phyloP scores from a whole-genome alignment of 2,329 filamentous ascomycete species.

The Colletotrichum simmondsii region DNA sequence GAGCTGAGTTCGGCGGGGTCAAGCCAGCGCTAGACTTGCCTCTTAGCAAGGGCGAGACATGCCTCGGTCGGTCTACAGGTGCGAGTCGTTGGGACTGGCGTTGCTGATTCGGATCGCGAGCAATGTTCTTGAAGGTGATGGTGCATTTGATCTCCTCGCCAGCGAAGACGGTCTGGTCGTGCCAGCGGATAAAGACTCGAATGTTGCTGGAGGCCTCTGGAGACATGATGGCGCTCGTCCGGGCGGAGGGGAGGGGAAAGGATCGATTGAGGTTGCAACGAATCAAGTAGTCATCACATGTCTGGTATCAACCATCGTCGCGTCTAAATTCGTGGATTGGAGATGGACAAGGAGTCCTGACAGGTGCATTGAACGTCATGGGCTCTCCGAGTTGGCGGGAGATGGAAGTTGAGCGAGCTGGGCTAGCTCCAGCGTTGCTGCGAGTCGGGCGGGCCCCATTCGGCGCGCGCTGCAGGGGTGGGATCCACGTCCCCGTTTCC shows the following conservation, averaged over 20 bases:
- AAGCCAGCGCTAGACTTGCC: conserved; percentile 55
- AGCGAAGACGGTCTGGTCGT: conserved; percentile 93
- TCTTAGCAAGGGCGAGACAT: conserved; percentile 55
- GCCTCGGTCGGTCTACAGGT: conserved; percentile 37
- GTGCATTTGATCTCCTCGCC: conserved; percentile 96
- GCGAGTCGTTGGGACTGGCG: conserved; percentile 39
- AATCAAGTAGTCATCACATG: conserved; percentile 30
- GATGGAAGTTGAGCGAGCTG: conserved; percentile 32
- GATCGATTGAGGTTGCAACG: conserved; percentile 7
- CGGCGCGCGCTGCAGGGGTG: conserved; percentile 30
- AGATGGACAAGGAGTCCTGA: conserved; percentile 32
- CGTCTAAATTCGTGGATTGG: conserved; percentile 10
- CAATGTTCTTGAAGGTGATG: conserved; percentile 94
- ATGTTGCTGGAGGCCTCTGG: conserved; percentile 74
- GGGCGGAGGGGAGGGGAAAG: conserved; percentile 22
- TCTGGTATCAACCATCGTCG: conserved; percentile 32
- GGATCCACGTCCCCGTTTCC: conserved; percentile 28
- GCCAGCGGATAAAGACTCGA: conserved; percentile 95
- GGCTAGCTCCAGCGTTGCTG: conserved; percentile 30
- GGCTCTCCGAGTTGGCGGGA: conserved; percentile 31
- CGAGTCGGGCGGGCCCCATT: conserved; percentile 31
- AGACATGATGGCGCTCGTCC: conserved; percentile 54
- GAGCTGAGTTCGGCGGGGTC: conserved; percentile 55
- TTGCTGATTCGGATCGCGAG: conserved; percentile 53
- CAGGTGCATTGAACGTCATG: conserved; percentile 33